Conservation (phyloP, 2,329 filamentous ascomycete genomes). For the Tolypocladium paradoxum region DNA sequence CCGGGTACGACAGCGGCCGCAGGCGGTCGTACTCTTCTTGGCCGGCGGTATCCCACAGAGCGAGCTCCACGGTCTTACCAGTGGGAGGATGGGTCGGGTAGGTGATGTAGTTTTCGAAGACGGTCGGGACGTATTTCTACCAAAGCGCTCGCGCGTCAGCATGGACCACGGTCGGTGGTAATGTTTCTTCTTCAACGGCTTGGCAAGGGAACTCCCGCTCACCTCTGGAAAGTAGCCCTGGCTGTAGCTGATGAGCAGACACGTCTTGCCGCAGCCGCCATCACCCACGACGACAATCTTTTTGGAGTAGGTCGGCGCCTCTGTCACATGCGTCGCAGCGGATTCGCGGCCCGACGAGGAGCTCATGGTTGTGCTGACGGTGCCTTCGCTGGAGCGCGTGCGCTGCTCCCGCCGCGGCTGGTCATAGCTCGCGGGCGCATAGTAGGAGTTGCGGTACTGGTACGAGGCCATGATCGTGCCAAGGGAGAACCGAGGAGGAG, state of each 20-base stretch:
- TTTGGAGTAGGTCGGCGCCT: conserved; percentile 90
- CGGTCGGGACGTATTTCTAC: conserved; percentile 98
- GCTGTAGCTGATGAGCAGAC: conserved; percentile 95
- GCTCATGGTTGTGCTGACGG: conserved; percentile 76
- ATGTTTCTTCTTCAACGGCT: not conserved
- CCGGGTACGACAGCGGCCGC: conserved; percentile 90
- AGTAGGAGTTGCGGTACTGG: conserved; percentile 45
- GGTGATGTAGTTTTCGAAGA: conserved; percentile 99
- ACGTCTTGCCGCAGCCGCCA: conserved; percentile 97
- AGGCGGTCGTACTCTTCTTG: conserved; percentile 98
- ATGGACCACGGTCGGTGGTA: not conserved
- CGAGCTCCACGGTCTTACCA: conserved; percentile 91
- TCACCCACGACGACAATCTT: conserved; percentile 99
- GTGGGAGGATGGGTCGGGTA: conserved; percentile 80
- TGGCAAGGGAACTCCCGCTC: conserved; percentile 17
- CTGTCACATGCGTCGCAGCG: conserved; percentile 74
- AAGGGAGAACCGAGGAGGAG: not conserved
- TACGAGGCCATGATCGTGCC: conserved; percentile 36
- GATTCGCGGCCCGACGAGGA: conserved; percentile 66
- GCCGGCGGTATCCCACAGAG: conserved; percentile 95
- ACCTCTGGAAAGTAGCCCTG: conserved; percentile 99
- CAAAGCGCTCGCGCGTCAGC: not conserved
- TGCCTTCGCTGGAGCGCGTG: conserved; percentile 74
- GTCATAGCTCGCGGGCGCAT: conserved; percentile 26
- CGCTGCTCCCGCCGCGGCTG: conserved; percentile 34